phyloP scores from a whole-genome alignment of 1,284 basidiomycete genomes.

The Cryptococcus jaspeensis region DNA sequence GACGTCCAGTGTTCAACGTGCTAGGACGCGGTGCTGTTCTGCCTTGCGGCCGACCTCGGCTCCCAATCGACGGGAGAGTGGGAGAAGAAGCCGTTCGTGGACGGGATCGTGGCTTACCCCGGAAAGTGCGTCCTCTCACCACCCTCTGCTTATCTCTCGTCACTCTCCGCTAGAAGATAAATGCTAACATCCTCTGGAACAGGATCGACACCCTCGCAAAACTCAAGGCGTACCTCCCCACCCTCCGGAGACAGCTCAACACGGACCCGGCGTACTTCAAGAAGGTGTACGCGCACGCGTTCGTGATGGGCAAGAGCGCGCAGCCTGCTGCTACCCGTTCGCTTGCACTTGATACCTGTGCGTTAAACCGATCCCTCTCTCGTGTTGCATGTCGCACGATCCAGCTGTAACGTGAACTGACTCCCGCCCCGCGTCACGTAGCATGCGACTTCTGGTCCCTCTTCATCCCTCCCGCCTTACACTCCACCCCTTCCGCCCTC shows the following conservation, averaged over 20 bases:
- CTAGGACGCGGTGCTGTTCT: slow-evolving; percentile 50
- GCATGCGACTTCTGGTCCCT: slow-evolving; percentile 69
- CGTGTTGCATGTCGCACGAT: not conserved
- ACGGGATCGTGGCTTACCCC: slow-evolving; percentile 68
- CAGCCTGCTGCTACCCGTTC: not conserved
- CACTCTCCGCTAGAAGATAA: no score
- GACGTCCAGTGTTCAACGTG: slow-evolving; percentile 1
- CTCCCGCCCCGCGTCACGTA: slow-evolving; percentile 2
- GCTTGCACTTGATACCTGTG: not conserved
- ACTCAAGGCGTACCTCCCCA: slow-evolving; percentile 64
- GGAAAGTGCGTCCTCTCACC: slow-evolving; percentile 28
- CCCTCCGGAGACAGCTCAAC: slow-evolving; percentile 64
- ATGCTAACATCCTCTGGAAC: not conserved
- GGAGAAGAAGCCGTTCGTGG: slow-evolving; percentile 70
- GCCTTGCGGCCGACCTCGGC: slow-evolving; percentile 49
- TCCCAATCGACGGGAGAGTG: slow-evolving; percentile 65
- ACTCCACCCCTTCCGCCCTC: slow-evolving; percentile 65
- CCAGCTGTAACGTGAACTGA: not conserved
- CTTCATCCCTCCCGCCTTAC: slow-evolving; percentile 74
- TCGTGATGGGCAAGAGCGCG: slow-evolving; percentile 68
- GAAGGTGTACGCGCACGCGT: slow-evolving; percentile 84
- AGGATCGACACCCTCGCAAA: slow-evolving; percentile 70
- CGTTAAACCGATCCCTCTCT: not conserved
- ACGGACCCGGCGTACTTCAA: slow-evolving; percentile 74
- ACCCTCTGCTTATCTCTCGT: not conserved